Conservation (phyloP, 495 filamentous ascomycete genomes). For the Hypoxylon subgilvum region DNA sequence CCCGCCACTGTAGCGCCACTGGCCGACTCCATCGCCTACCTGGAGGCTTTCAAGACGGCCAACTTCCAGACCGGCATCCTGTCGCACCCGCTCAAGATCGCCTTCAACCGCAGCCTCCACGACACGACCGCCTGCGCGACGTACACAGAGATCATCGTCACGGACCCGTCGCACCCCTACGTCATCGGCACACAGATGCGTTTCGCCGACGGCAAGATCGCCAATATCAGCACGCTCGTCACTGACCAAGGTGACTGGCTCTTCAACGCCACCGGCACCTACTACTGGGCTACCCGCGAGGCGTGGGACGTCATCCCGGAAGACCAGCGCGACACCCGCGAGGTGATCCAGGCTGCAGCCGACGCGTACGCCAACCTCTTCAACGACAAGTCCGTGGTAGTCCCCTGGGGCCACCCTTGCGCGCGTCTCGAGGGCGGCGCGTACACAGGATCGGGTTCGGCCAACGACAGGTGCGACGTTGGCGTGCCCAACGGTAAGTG, state of each 20-base stretch:
- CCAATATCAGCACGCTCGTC: slow-evolving; percentile 52
- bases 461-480: slow-evolving; percentile 46
- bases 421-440: slow-evolving; percentile 55
- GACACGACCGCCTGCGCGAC: slow-evolving; percentile 59
- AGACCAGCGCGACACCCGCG: slow-evolving; percentile 49
- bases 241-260: slow-evolving; percentile 54
- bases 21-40: slow-evolving; percentile 39
- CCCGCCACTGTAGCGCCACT: slow-evolving; percentile 41
- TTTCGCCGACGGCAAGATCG: slow-evolving; percentile 38
- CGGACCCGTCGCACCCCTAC: slow-evolving; percentile 51
- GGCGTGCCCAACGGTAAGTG: slow-evolving; percentile 47
- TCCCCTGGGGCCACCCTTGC: slow-evolving; percentile 59
- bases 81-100: slow-evolving; percentile 49
- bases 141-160: slow-evolving; percentile 58
- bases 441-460: slow-evolving; percentile 48
- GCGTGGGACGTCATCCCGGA: slow-evolving; percentile 55
- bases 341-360: slow-evolving; percentile 53
- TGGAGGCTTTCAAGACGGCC: slow-evolving; percentile 51
- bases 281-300: slow-evolving; percentile 49
- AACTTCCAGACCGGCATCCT: slow-evolving; percentile 49
- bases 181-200: slow-evolving; percentile 58
- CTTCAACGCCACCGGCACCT: slow-evolving; percentile 59
- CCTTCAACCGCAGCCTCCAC: slow-evolving; percentile 54
- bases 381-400: slow-evolving; percentile 48
- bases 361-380: slow-evolving; percentile 60